phyloP scores from a whole-genome alignment of 768 basidiomycete species.

The Favolaschia claudopus region DNA sequence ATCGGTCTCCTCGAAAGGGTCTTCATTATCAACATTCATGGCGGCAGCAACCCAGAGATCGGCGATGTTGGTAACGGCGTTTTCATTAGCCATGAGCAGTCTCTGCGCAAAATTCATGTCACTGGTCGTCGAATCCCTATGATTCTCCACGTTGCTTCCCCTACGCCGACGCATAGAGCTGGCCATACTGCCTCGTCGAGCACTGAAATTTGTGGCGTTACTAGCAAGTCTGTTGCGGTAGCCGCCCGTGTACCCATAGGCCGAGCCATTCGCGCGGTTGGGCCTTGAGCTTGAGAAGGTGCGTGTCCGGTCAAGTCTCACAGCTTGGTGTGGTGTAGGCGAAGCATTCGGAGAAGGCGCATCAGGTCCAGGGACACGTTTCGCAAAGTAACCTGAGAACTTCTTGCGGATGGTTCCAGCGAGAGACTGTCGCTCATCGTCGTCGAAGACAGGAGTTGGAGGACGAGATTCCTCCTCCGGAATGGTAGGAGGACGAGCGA shows the following conservation, averaged over 20 bases:
- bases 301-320: conserved; percentile 54
- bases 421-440: conserved; percentile 47
- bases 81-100: conserved; percentile 91
- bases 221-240: conserved; percentile 65
- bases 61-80: conserved; percentile 92
- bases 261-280: conserved; percentile 75
- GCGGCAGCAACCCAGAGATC: conserved; percentile 98
- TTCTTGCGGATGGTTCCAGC: conserved; percentile 53
- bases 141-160: conserved; percentile 55
- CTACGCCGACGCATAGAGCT: conserved; percentile 60
- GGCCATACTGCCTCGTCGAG: conserved; percentile 62
- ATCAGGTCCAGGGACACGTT: conserved; percentile 58
- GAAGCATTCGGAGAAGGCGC: conserved; percentile 36
- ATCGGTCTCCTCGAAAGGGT: conserved; percentile 75
- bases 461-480: conserved; percentile 68
- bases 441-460: conserved; percentile 55
- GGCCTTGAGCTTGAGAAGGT: conserved; percentile 63
- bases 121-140: conserved; percentile 49
- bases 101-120: conserved; percentile 90
- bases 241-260: conserved; percentile 75
- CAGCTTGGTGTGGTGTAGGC: conserved; percentile 47
- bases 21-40: conserved; percentile 92
- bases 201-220: conserved; percentile 48
- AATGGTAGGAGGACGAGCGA: conserved; percentile 58
- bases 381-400: conserved; percentile 67